Conservation (phyloP, 768 basidiomycete species). For the Tricholoma sp. region DNA sequence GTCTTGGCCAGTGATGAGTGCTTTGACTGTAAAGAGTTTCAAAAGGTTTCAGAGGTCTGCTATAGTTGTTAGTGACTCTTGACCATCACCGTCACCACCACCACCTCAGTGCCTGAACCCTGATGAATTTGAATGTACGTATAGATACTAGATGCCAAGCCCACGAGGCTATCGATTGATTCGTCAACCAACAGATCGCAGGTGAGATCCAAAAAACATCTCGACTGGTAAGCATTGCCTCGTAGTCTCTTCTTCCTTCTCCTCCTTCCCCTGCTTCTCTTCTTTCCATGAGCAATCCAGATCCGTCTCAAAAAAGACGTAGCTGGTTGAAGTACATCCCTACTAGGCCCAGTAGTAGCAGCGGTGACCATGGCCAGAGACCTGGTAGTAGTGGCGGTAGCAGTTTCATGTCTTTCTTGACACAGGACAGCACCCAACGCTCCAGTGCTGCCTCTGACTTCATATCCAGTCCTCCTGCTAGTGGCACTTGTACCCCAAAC, state of each 20-base stretch:
- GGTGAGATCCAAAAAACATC: constrained; percentile 5
- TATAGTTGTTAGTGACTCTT: too few species aligned
- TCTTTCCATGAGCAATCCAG: constrained; percentile 18
- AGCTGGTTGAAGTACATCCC: constrained; percentile 34
- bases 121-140: constrained; percentile 6
- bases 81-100: not conserved
- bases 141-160: constrained; percentile 7
- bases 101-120: not conserved
- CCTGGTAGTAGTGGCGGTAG: constrained; percentile 12
- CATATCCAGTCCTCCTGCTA: constrained; percentile 6
- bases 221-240: constrained; percentile 6
- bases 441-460: constrained; percentile 2
- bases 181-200: constrained; percentile 5
- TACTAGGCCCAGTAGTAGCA: constrained; percentile 25
- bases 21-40: too few species aligned
- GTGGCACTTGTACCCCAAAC: constrained; percentile 10
- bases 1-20: too few species aligned
- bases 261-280: constrained; percentile 6
- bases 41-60: too few species aligned
- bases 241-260: not conserved
- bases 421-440: constrained; percentile 22
- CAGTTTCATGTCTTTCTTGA: not conserved
- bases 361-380: constrained; percentile 5
- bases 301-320: constrained; percentile 22
- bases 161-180: constrained; percentile 6